Evolutionary conservation across 2,329 filamentous ascomycete species (phyloP).

Genomic region (Aspergillus tamarii): DNA sequence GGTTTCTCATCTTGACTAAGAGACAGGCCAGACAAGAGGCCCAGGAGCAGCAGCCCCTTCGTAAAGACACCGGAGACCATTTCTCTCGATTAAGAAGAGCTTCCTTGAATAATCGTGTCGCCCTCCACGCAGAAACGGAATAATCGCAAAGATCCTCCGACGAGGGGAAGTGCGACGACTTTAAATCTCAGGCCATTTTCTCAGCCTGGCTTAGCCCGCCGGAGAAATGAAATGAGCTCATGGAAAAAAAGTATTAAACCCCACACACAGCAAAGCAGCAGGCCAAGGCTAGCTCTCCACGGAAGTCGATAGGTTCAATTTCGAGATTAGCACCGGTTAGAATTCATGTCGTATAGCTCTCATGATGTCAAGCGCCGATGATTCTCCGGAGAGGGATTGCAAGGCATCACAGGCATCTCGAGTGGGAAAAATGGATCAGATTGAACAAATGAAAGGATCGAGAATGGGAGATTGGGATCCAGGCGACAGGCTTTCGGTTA

Average conservation of each 20-base stretch:
- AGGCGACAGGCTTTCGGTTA: background rate
- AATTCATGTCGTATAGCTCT: background rate
- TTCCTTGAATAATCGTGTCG: background rate
- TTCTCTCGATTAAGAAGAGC: background rate
- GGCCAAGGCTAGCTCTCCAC: background rate
- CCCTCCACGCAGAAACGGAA: background rate
- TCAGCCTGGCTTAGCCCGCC: background rate
- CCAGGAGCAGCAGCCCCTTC: slow-evolving; percentile 30
- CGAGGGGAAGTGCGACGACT: background rate
- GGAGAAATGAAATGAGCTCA: background rate
- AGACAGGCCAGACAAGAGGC: slow-evolving; percentile 25
- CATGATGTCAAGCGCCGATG: background rate
- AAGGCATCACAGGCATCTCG: background rate
- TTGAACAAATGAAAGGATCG: background rate
- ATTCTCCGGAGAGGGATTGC: background rate
- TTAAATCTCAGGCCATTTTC: background rate
- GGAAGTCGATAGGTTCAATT: background rate
- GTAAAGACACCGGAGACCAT: slow-evolving; percentile 25
- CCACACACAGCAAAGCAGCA: background rate
- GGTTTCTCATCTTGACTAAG: slow-evolving; percentile 25
- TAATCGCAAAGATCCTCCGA: background rate
- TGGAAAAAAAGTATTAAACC: background rate
- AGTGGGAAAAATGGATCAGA: background rate
- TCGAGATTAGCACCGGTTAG: too few relatives aligned
- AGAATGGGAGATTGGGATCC: background rate